phyloP scores from a whole-genome alignment of 345 rosid genomes.

The Rubroshorea leprosula region DNA sequence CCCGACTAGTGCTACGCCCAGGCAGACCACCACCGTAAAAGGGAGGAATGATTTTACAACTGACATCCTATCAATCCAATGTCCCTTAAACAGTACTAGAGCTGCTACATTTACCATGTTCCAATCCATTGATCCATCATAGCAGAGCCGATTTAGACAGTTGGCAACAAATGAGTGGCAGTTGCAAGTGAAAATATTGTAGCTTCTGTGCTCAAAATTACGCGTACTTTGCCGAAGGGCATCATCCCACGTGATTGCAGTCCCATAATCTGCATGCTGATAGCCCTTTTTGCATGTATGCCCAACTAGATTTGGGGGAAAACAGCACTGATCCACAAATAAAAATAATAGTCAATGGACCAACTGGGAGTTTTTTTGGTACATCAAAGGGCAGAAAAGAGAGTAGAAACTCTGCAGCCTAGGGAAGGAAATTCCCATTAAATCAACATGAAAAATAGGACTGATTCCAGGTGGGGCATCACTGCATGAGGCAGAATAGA shows the following conservation, averaged over 20 bases:
- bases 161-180: slow-evolving; percentile 77
- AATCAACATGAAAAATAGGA: too few relatives aligned
- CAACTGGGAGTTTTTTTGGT: background rate
- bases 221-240: slow-evolving; percentile 45
- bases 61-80: slow-evolving; percentile 55
- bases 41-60: slow-evolving; percentile 74
- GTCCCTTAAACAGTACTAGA: slow-evolving; percentile 56
- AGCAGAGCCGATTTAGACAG: slow-evolving; percentile 72
- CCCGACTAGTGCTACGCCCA: slow-evolving; percentile 53
- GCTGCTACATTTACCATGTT: slow-evolving; percentile 74
- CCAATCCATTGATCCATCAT: slow-evolving; percentile 73
- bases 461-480: too few relatives aligned
- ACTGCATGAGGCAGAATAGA: too few relatives aligned
- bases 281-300: slow-evolving; percentile 79
- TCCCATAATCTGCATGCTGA: slow-evolving; percentile 61
- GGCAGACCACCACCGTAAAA: slow-evolving; percentile 43
- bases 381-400: background rate
- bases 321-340: slow-evolving; percentile 63
- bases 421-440: too few relatives aligned
- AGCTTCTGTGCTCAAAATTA: slow-evolving; percentile 61
- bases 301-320: slow-evolving; percentile 60
- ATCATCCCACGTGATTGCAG: slow-evolving; percentile 81
- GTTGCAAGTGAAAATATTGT: slow-evolving; percentile 94
- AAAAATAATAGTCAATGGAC: slow-evolving; percentile 18
- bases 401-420: background rate